phyloP scores from a whole-genome alignment of 2,329 filamentous ascomycete genomes.

The Phaeosphaeriaceae sp. region DNA sequence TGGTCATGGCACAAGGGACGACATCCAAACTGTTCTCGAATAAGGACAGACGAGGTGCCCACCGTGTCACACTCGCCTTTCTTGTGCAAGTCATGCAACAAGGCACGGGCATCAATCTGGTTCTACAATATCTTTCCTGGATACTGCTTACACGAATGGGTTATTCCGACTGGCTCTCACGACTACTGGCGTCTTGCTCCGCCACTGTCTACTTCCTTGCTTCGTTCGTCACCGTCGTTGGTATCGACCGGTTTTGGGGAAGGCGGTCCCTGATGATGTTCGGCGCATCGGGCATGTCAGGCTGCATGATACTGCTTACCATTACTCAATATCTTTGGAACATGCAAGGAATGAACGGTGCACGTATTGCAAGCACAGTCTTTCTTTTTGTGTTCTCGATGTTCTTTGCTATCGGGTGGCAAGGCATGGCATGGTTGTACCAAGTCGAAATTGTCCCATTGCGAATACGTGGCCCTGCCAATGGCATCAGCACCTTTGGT shows the following conservation, averaged over 20 bases:
- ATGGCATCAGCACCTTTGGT: conserved; percentile 84
- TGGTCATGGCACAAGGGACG: conserved; percentile 39
- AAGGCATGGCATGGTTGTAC: conserved; percentile 68
- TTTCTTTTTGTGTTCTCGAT: conserved; percentile 92
- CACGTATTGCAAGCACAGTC: conserved; percentile 56
- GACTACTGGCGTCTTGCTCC: conserved; percentile 47
- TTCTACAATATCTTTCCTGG: conserved; percentile 53
- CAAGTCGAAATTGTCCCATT: conserved; percentile 85
- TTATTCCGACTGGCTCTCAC: conserved; percentile 52
- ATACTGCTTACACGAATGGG: conserved; percentile 63
- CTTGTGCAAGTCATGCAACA: conserved; percentile 56
- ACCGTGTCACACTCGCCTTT: conserved; percentile 53
- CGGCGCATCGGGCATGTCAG: conserved; percentile 44
- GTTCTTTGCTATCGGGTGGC: conserved; percentile 89
- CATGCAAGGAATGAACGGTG: conserved; percentile 18
- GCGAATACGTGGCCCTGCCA: conserved; percentile 85
- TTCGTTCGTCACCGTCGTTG: conserved; percentile 46
- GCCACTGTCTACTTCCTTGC: conserved; percentile 49
- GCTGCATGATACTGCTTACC: conserved; percentile 43
- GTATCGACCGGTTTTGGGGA: conserved; percentile 49
- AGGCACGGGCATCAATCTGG: conserved; percentile 42
- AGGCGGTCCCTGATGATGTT: conserved; percentile 46
- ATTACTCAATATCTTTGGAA: conserved; percentile 36
- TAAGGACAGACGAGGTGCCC: conserved; percentile 50
- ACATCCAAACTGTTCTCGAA: conserved; percentile 34